Evolutionary conservation across 176 grass and related monocot genomes (phyloP).

Genomic region (Juncus inflexus): DNA sequence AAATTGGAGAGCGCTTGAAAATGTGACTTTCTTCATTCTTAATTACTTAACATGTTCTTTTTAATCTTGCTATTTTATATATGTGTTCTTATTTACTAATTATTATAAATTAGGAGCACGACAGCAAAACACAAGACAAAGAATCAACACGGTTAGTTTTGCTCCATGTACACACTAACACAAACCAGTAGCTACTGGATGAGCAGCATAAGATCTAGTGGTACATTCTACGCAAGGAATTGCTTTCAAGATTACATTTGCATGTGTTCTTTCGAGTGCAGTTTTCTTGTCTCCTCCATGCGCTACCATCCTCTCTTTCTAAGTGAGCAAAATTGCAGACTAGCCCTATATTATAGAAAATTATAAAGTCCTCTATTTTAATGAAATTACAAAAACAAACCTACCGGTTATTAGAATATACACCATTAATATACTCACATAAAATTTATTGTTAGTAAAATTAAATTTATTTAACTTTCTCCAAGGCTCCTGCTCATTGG

Average conservation of each 20-base stretch:
- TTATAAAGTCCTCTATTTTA: background rate
- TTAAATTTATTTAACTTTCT: too few species aligned
- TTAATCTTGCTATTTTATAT: background rate
- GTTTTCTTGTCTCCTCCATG: conserved; percentile 17
- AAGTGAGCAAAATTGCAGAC: background rate
- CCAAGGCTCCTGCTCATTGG: too few species aligned
- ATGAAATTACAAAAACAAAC: background rate
- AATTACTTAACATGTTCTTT: background rate
- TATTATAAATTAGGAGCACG: background rate
- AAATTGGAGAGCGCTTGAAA: background rate
- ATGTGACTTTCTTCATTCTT: background rate
- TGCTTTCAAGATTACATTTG: conserved; percentile 3
- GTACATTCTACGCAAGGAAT: background rate
- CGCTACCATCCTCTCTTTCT: conserved; percentile 24
- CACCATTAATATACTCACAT: background rate
- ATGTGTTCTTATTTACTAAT: background rate
- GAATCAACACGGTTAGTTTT: background rate
- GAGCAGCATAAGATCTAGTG: too few species aligned
- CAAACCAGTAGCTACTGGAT: background rate
- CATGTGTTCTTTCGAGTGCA: conserved; percentile 5
- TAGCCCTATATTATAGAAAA: background rate
- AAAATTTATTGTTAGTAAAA: background rate
- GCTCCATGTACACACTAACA: background rate
- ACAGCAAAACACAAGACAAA: background rate
- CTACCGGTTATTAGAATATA: background rate